phyloP scores from a whole-genome alignment of 2,329 filamentous ascomycete species.

The Hypoxylon sp. region DNA sequence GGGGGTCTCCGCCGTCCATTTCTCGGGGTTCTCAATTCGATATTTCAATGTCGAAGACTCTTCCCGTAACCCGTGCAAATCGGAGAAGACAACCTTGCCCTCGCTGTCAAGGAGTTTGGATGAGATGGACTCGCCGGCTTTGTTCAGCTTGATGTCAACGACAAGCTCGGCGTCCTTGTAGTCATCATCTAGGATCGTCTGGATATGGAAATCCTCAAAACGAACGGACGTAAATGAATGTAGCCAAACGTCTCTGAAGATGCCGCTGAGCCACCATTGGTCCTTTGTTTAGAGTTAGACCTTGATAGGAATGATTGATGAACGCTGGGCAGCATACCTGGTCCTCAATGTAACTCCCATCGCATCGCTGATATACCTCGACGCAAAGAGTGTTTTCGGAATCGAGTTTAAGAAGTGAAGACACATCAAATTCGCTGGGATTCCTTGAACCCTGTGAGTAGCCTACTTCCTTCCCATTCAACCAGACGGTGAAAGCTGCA shows the following conservation, averaged over 20 bases:
- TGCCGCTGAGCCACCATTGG: constrained; percentile 76
- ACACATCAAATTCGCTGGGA: constrained; percentile 79
- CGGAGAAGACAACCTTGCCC: constrained; percentile 48
- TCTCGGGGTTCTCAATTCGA: constrained; percentile 63
- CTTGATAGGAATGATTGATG: background rate
- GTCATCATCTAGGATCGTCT: constrained; percentile 66
- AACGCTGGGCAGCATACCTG: constrained; percentile 53
- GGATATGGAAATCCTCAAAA: constrained; percentile 68
- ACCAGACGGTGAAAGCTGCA: constrained; percentile 76
- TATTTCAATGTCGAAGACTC: constrained; percentile 56
- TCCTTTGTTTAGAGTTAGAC: constrained; percentile 57
- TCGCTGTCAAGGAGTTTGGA: constrained; percentile 55
- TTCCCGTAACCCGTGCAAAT: constrained; percentile 48
- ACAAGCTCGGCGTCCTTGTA: constrained; percentile 66
- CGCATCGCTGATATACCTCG: constrained; percentile 78
- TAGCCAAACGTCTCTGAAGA: constrained; percentile 77
- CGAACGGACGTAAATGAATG: constrained; percentile 69
- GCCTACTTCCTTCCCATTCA: constrained; percentile 76
- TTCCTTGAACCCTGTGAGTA: constrained; percentile 81
- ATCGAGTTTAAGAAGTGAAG: constrained; percentile 59
- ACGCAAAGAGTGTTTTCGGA: constrained; percentile 71
- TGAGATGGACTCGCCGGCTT: constrained; percentile 47
- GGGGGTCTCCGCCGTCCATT: constrained; percentile 78
- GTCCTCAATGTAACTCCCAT: constrained; percentile 79
- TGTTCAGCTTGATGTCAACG: constrained; percentile 60